Conservation (phyloP, 2,329 filamentous ascomycete genomes). For the Trichoderma brevicompactum region DNA sequence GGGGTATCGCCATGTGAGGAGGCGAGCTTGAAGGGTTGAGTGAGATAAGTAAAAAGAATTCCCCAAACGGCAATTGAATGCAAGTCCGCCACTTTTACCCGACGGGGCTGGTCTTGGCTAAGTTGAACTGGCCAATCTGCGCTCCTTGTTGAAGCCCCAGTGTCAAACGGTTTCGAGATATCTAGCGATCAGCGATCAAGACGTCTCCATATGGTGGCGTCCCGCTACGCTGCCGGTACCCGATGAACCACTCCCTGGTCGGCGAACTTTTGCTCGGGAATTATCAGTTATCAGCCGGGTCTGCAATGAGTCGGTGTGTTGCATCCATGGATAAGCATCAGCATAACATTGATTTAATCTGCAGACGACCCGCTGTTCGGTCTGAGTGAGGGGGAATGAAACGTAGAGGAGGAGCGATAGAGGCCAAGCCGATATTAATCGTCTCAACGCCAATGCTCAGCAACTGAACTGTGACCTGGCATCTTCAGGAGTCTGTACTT, state of each 20-base stretch:
- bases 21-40: neutral
- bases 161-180: neutral
- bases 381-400: neutral
- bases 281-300: neutral
- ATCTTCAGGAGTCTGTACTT: neutral
- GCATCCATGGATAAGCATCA: neutral
- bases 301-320: neutral
- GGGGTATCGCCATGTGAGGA: constrained; percentile 9
- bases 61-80: constrained; percentile 2
- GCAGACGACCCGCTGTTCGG: neutral
- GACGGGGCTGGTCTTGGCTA: neutral
- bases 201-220: neutral
- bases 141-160: neutral
- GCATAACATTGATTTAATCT: neutral
- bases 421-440: neutral
- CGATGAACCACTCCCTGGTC: constrained; percentile 4
- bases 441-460: neutral
- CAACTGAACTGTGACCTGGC: neutral
- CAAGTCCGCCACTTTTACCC: constrained; percentile 24
- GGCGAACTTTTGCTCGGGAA: constrained; percentile 26
- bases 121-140: neutral
- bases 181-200: constrained; percentile 11
- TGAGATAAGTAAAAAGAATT: constrained; percentile 10
- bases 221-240: constrained; percentile 13
- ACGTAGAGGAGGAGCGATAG: constrained; percentile 3